These are phyloP conservation scores for Kodamaea nitidulidarum DNA, from an alignment of 805 yeast species.

Conservation along the genomic window DNA sequence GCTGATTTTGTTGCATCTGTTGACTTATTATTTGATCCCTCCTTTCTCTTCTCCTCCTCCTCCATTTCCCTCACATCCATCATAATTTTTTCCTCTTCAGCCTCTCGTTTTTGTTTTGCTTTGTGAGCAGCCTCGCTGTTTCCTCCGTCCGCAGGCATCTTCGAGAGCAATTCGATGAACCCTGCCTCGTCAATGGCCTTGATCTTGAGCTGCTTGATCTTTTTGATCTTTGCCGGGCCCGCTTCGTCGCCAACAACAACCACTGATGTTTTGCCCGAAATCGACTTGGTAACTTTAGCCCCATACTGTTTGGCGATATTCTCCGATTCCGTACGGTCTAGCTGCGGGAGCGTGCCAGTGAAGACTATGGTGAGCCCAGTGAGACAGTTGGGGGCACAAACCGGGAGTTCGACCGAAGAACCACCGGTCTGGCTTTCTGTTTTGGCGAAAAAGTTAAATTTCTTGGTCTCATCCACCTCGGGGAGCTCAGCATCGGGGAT, in stretches of 20 bases:
- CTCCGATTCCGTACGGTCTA: constrained; percentile 75
- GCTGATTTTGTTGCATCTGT: constrained; percentile 5
- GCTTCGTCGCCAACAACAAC: constrained; percentile 95
- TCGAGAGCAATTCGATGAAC: constrained; percentile 62
- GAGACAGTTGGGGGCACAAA: constrained; percentile 80
- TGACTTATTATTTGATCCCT: constrained; percentile 9
- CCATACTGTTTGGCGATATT: constrained; percentile 80
- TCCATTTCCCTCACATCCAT: constrained; percentile 33
- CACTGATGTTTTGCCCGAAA: constrained; percentile 78
- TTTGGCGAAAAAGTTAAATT: constrained; percentile 49
- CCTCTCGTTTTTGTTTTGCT: constrained; percentile 64
- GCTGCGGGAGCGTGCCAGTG: constrained; percentile 80
- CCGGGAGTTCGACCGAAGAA: constrained; percentile 52
- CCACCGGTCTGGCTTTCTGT: constrained; percentile 27
- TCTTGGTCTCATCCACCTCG: constrained; percentile 51
- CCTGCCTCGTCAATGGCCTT: constrained; percentile 89
- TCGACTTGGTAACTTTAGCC: constrained; percentile 82
- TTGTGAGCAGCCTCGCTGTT: constrained; percentile 72
- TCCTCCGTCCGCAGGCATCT: constrained; percentile 93
- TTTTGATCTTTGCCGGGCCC: constrained; percentile 89
- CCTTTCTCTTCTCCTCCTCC: constrained; percentile 22
- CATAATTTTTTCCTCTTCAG: constrained; percentile 56
- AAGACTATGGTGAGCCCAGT: constrained; percentile 88
- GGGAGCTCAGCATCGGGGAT: constrained; percentile 77
- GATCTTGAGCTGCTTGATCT: constrained; percentile 65